phyloP scores from a whole-genome alignment of 176 grass and related monocot genomes.

The Ensete ventricosum region DNA sequence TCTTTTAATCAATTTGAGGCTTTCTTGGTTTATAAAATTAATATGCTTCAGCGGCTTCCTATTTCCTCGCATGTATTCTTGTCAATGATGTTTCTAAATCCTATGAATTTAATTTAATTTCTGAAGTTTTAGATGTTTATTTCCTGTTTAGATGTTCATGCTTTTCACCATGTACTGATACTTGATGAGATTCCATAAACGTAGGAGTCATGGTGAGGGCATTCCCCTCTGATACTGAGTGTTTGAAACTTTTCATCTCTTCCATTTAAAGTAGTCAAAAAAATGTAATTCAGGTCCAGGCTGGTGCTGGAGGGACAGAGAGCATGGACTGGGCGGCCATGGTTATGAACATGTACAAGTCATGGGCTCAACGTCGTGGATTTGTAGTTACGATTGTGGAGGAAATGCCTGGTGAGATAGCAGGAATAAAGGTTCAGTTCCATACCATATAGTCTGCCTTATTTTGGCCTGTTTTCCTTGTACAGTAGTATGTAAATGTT shows the following conservation, averaged over 20 bases:
- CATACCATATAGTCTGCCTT: neutral
- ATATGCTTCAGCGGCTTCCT: no score
- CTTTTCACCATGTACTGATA: no score
- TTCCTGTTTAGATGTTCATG: no score
- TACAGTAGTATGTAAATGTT: neutral
- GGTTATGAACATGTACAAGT: constrained; percentile 84
- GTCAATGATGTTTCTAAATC: no score
- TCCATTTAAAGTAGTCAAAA: constrained; percentile 1
- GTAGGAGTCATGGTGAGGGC: neutral
- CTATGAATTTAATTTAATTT: no score
- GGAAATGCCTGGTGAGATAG: constrained; percentile 92
- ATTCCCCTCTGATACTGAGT: neutral
- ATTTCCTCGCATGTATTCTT: no score
- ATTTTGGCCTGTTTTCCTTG: neutral
- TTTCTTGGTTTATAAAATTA: no score
- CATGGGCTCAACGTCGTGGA: constrained; percentile 69
- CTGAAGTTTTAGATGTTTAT: no score
- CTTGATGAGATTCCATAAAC: no score
- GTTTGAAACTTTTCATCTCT: neutral
- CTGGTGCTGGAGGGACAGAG: constrained; percentile 88
- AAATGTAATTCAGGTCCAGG: constrained; percentile 59
- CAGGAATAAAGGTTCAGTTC: constrained; percentile 87
- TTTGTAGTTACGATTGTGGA: constrained; percentile 64
- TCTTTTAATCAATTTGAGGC: no score
- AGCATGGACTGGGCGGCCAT: constrained; percentile 96